phyloP scores from a whole-genome alignment of 2,329 filamentous ascomycete genomes.

The Paraphaeosphaeria minitans region DNA sequence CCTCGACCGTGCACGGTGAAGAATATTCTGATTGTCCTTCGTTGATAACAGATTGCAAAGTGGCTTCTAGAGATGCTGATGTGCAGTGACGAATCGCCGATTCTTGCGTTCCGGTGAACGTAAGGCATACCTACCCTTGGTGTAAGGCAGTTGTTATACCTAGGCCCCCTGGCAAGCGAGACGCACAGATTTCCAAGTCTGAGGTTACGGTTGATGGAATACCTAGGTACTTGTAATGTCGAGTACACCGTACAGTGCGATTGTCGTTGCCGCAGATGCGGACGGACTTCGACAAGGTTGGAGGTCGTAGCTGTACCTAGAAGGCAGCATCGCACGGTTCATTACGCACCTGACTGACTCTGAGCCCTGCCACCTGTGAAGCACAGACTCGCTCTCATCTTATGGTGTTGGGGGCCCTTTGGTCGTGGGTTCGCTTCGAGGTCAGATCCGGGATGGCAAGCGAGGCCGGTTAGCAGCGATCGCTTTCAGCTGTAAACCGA shows the following conservation, averaged over 20 bases:
- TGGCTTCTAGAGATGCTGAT: background rate
- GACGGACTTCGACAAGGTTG: background rate
- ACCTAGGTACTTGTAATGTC: background rate
- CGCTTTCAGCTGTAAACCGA: constrained; percentile 13
- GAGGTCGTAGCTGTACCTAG: background rate
- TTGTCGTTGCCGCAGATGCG: background rate
- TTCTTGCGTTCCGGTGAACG: background rate
- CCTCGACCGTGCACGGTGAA: background rate
- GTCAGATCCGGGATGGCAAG: background rate
- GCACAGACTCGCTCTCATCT: background rate
- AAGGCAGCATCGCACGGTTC: background rate
- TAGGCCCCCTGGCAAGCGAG: background rate
- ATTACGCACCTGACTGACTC: constrained; percentile 3
- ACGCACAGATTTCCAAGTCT: background rate
- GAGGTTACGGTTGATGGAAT: background rate
- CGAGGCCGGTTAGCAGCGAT: constrained; percentile 10
- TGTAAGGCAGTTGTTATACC: background rate
- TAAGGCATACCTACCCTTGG: background rate
- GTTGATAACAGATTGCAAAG: background rate
- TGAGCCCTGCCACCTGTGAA: background rate
- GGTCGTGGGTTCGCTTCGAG: constrained; percentile 4
- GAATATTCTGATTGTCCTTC: background rate
- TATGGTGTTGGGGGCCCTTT: background rate
- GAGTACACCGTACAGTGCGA: background rate
- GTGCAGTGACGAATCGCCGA: background rate